These are phyloP conservation scores for Suhomyces yuchorum DNA, from an alignment of 1,139 yeast species.

Conservation along the genomic window DNA sequence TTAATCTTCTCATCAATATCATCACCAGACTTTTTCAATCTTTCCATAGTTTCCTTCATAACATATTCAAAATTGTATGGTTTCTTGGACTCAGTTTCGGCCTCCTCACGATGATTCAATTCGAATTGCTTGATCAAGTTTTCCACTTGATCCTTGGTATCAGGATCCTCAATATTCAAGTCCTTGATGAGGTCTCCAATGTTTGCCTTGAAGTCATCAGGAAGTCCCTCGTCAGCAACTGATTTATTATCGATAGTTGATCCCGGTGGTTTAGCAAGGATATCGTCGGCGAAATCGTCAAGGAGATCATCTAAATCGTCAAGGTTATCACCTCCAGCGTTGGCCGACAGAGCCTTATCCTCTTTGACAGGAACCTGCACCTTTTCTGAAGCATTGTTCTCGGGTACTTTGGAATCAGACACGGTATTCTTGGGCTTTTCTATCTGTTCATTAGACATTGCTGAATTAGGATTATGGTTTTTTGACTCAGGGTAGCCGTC, in stretches of 20 bases:
- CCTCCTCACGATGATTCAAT: conserved; percentile 36
- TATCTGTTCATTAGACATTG: conserved; percentile 8
- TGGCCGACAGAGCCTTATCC: conserved; percentile 3
- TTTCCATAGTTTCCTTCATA: conserved; percentile 77
- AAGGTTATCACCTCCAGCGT: conserved; percentile 52
- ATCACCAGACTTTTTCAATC: conserved; percentile 70
- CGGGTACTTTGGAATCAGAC: not conserved
- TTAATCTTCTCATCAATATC: conserved; percentile 64
- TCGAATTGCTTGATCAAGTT: conserved; percentile 50
- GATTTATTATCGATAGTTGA: conserved; percentile 26
- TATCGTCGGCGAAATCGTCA: conserved; percentile 78
- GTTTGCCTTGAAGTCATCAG: conserved; percentile 50
- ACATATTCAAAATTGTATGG: conserved; percentile 67
- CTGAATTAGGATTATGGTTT: not conserved
- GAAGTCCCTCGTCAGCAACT: conserved; percentile 25
- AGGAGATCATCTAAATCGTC: conserved; percentile 76
- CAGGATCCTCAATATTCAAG: conserved; percentile 60
- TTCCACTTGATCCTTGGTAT: conserved; percentile 58
- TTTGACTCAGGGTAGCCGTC: not conserved
- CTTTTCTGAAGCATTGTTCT: not conserved
- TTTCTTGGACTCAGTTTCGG: conserved; percentile 34
- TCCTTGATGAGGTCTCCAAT: conserved; percentile 61
- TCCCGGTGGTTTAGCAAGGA: conserved; percentile 66
- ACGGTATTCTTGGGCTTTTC: not conserved
- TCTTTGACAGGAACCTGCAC: not conserved